Percentiles rank a stretch among this genome's conserved stretches.
Conservation (phyloP, 805 yeast genomes). For the Tetrapisispora arboricola region DNA sequence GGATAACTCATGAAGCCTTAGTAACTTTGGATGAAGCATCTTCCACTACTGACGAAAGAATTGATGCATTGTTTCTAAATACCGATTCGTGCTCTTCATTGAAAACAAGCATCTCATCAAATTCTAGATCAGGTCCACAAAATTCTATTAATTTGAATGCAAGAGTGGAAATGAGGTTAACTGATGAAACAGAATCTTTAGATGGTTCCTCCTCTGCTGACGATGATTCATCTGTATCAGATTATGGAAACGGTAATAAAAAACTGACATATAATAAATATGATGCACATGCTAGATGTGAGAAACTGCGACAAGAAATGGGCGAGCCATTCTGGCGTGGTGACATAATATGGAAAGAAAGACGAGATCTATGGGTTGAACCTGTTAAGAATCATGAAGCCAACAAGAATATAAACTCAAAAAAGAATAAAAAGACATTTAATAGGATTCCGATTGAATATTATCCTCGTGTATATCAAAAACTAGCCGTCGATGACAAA, state of each 20-base stretch:
- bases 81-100: background rate
- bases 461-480: conserved; percentile 54
- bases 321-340: conserved; percentile 43
- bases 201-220: background rate
- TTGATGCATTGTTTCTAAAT: conserved; percentile 15
- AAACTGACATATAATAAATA: conserved; percentile 22
- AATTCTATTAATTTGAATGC: conserved; percentile 1
- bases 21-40: conserved; percentile 11
- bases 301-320: conserved; percentile 19
- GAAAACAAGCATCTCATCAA: background rate
- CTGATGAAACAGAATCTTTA: conserved; percentile 13
- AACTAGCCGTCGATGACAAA: conserved; percentile 60
- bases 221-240: conserved; percentile 1
- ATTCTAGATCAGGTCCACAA: background rate
- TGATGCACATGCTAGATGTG: conserved; percentile 27
- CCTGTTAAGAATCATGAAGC: conserved; percentile 13
- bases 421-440: conserved; percentile 16
- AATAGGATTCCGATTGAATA: conserved; percentile 36
- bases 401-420: background rate
- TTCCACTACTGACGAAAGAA: conserved; percentile 12
- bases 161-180: conserved; percentile 16
- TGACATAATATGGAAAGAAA: conserved; percentile 54
- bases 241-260: conserved; percentile 11
- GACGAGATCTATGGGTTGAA: conserved; percentile 58
- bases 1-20: conserved; percentile 15